These are phyloP conservation scores for Cyberlindnera samutprakarnensis DNA, from an alignment of 805 yeast species.

Conservation along the genomic window DNA sequence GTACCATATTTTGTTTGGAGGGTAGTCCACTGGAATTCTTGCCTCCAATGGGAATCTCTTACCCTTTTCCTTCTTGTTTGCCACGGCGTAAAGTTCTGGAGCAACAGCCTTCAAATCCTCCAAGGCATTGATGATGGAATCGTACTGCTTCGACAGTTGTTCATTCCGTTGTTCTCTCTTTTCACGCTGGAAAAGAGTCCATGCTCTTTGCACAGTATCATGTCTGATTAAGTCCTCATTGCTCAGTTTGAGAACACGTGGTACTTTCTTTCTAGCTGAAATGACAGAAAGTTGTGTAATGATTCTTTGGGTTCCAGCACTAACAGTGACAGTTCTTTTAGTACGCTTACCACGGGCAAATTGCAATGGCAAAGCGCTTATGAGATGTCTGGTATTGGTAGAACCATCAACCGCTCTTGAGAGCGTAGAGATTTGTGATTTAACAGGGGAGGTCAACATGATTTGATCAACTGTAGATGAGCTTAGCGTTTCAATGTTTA, in stretches of 20 bases:
- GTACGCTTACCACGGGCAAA: constrained; percentile 46
- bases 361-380: constrained; percentile 9
- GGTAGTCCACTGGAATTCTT: constrained; percentile 84
- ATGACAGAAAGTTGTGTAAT: constrained; percentile 63
- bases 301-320: constrained; percentile 41
- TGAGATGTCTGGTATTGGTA: not conserved
- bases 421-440: constrained; percentile 1
- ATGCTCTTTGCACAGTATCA: constrained; percentile 72
- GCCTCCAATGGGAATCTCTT: constrained; percentile 74
- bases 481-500: no score
- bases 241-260: constrained; percentile 66
- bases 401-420: constrained; percentile 8
- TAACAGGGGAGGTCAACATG: not conserved
- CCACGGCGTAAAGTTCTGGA: constrained; percentile 52
- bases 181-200: constrained; percentile 57
- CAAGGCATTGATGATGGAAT: constrained; percentile 64
- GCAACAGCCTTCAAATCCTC: constrained; percentile 48
- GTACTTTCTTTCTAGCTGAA: constrained; percentile 84
- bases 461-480: no score
- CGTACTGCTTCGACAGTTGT: constrained; percentile 52
- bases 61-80: constrained; percentile 47
- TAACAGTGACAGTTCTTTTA: constrained; percentile 27
- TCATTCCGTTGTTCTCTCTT: constrained; percentile 34
- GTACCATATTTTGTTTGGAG: constrained; percentile 78
- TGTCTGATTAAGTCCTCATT: constrained; percentile 84